A percentile compares a stretch with the other conserved stretches of the same genome.
These are phyloP conservation scores for Fraxinus greggii DNA, from an alignment of 305 asterid species.

Conservation along the genomic window DNA sequence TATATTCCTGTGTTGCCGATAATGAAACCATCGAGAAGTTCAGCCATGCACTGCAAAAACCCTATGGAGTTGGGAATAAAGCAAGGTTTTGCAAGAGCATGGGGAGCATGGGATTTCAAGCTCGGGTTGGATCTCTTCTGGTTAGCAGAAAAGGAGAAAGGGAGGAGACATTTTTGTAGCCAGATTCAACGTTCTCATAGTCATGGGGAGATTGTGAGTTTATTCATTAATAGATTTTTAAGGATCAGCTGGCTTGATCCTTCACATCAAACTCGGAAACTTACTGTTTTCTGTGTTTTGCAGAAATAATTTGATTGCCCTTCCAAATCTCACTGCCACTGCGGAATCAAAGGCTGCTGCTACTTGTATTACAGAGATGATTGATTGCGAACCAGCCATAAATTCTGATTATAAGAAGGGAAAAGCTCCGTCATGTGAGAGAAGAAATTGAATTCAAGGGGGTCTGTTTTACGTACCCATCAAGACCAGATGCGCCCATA, in stretches of 20 bases:
- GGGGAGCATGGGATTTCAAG: constrained; percentile 88
- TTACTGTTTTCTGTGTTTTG: not conserved
- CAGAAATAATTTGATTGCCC: constrained; percentile 29
- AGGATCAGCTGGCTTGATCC: not conserved
- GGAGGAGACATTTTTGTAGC: constrained; percentile 80
- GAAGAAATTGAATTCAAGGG: constrained; percentile 66
- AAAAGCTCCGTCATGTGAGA: constrained; percentile 69
- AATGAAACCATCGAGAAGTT: constrained; percentile 51
- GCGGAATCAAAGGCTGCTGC: constrained; percentile 82
- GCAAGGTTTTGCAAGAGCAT: constrained; percentile 81
- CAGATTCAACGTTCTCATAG: constrained; percentile 83
- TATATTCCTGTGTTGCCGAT: constrained; percentile 72
- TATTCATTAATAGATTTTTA: not conserved
- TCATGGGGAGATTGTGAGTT: constrained; percentile 86
- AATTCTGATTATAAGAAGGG: constrained; percentile 67
- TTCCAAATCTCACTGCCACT: constrained; percentile 77
- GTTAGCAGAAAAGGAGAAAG: constrained; percentile 60
- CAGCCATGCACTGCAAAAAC: constrained; percentile 54
- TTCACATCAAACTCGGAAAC: not conserved
- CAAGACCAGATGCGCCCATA: constrained; percentile 59
- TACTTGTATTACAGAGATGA: constrained; percentile 66
- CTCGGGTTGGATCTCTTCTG: constrained; percentile 70
- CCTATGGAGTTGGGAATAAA: constrained; percentile 67
- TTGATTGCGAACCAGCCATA: constrained; percentile 56
- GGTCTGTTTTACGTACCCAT: constrained; percentile 65